Evolutionary conservation across 164 flowering plant genomes (phyloP), one percentile per base, ranked within the genome.

Genomic region (Pachysandra terminalis): DNA sequence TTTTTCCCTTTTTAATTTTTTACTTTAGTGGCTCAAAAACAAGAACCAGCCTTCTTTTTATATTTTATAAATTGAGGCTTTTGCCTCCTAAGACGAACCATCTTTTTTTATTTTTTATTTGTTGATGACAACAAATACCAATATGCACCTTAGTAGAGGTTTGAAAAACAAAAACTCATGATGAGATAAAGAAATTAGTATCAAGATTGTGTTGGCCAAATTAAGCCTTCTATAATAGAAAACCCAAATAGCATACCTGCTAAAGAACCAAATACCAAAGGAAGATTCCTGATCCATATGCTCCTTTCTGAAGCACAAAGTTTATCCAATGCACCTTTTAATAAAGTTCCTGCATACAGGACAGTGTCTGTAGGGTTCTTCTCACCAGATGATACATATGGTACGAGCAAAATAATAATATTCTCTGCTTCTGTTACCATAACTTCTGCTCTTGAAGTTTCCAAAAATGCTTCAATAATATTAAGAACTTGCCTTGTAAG

Each of bases 361-460:
- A 86, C 64, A 32, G 90, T 86, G 72, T 94, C 97, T 37, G 40
- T 56, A 13, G 95, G 93, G 65, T 88, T 87, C 69, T 78, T 81
- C 69, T 80, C 77, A 65, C 71, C 68, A 68, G 67, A 61, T 27
- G 86, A 79, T 19, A 86, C 65, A 80, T 84, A 93, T 41, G 88
- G 73, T 74, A 71, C 73, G 67, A 93, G 86, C 13, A 79, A 73
- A 59, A 17, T 68, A 2, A 91, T 65, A 25, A 82, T 63, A 19
- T 74, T 79, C 66, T 88, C 93, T 25, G 72, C 70, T 60, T 76
- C 81, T 19, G 78, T 57, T 59, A 68, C 53, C 61, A 78, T 68
- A 59, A 71, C 64, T 53, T 83, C 84, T 58, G 57, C 72, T 56
- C 61, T 77, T 24, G 78, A 77, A 58, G 73, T 70, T 54, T 70